A percentile compares a stretch with the other conserved stretches of the same genome.
phyloP scores from a whole-genome alignment of 306 rosid genomes.

The Dryas alaskensis region DNA sequence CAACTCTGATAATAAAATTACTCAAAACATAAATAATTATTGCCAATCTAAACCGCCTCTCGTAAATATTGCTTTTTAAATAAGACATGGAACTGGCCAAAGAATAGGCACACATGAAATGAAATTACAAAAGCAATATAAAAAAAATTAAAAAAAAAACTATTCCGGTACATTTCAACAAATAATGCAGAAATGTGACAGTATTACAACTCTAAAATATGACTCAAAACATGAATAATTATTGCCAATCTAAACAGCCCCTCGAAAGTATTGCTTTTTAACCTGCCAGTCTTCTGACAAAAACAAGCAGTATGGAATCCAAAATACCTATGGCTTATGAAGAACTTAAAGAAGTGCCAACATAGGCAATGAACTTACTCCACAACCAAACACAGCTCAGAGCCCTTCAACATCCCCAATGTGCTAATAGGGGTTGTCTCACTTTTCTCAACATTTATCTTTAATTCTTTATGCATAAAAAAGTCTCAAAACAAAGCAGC shows the following conservation, averaged over 20 bases:
- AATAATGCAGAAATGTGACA: not conserved
- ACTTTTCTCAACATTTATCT: slow-evolving; percentile 8
- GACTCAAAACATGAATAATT: not conserved
- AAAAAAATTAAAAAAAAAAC: not conserved
- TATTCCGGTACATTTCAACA: not conserved
- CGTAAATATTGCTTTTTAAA: not conserved
- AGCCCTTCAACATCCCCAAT: not conserved
- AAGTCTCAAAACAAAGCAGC: no score
- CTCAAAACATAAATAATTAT: not conserved
- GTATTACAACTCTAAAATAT: not conserved
- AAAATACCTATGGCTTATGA: not conserved
- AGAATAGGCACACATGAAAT: slow-evolving; percentile 19
- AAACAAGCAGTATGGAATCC: not conserved
- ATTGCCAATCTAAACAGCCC: not conserved
- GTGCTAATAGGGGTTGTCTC: not conserved
- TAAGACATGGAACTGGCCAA: slow-evolving; percentile 71
- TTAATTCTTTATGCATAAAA: not conserved
- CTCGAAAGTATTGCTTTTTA: not conserved
- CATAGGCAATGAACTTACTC: not conserved
- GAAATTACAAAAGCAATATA: not conserved
- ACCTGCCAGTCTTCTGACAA: not conserved
- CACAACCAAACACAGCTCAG: not conserved
- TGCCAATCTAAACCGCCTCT: slow-evolving; percentile 3
- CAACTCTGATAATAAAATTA: not conserved
- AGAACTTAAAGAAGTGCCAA: not conserved